Evolutionary conservation across 805 yeast species (phyloP).

Genomic region (Candida incommunis): DNA sequence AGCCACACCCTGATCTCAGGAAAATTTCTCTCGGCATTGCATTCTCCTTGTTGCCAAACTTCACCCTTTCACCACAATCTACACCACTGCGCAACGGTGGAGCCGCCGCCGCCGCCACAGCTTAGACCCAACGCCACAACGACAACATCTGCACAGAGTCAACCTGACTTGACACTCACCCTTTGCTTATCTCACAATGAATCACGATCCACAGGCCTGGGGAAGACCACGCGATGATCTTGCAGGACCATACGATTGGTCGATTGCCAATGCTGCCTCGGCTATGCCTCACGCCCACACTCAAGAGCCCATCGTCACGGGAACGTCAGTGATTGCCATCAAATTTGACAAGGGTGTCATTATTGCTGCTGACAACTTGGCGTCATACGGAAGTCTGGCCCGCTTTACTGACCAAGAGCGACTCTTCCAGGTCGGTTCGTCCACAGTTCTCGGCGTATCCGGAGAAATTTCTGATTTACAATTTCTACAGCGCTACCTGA

Average conservation of each 20-base stretch:
- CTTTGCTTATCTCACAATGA: constrained; percentile 34
- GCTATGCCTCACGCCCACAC: constrained; percentile 69
- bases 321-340: constrained; percentile 87
- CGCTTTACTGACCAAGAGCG: constrained; percentile 80
- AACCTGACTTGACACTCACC: neutral
- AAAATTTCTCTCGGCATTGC: no score
- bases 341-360: constrained; percentile 84
- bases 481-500: constrained; percentile 57
- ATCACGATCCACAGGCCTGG: constrained; percentile 92
- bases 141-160: neutral
- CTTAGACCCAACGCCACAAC: neutral
- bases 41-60: no score
- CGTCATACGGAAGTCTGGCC: constrained; percentile 85
- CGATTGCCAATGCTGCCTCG: constrained; percentile 35
- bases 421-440: constrained; percentile 66
- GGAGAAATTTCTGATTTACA: constrained; percentile 96
- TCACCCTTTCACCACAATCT: no score
- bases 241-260: constrained; percentile 59
- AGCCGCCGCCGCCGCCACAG: no score
- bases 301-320: constrained; percentile 90
- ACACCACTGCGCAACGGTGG: no score
- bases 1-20: no score
- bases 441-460: constrained; percentile 81
- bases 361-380: constrained; percentile 86
- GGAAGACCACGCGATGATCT: constrained; percentile 80